Conservation (phyloP, 352 stramenopile species). For the Phytophthora melonis region DNA sequence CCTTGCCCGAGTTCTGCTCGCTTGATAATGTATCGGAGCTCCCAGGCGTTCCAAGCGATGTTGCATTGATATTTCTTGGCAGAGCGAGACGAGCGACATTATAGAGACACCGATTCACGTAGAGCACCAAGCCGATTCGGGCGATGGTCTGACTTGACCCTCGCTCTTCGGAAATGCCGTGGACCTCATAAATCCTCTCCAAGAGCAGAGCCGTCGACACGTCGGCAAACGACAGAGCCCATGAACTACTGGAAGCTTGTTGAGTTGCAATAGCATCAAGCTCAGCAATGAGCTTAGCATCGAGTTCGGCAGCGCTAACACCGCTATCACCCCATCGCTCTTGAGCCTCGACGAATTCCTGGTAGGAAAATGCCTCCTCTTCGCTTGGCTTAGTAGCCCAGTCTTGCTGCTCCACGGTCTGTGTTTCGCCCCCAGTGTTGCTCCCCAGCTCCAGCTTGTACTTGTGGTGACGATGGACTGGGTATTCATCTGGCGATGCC, state of each 20-base stretch:
- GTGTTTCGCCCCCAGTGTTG: neutral
- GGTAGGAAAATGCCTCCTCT: conserved; percentile 14
- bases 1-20: neutral
- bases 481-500: conserved; percentile 49
- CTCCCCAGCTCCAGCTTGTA: conserved; percentile 28
- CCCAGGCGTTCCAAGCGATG: conserved; percentile 9
- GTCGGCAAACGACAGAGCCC: conserved; percentile 43
- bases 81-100: conserved; percentile 50
- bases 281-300: conserved; percentile 39
- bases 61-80: conserved; percentile 34
- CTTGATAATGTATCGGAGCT: neutral
- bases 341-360: conserved; percentile 32
- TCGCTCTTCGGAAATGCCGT: conserved; percentile 7
- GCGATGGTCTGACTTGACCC: conserved; percentile 25
- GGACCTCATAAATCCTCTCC: conserved; percentile 15
- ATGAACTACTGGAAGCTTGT: conserved; percentile 23
- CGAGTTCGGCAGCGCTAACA: conserved; percentile 7
- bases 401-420: conserved; percentile 1
- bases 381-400: neutral
- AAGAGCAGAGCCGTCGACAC: conserved; percentile 40
- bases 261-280: conserved; percentile 39
- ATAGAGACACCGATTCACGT: conserved; percentile 58
- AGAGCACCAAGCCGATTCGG: conserved; percentile 49
- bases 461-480: conserved; percentile 45
- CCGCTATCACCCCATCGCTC: conserved; percentile 18